Percentiles rank a stretch among this genome's conserved stretches.
Evolutionary conservation across 2,329 filamentous ascomycete species (phyloP).

Genomic region (Bipolaris victoriae): DNA sequence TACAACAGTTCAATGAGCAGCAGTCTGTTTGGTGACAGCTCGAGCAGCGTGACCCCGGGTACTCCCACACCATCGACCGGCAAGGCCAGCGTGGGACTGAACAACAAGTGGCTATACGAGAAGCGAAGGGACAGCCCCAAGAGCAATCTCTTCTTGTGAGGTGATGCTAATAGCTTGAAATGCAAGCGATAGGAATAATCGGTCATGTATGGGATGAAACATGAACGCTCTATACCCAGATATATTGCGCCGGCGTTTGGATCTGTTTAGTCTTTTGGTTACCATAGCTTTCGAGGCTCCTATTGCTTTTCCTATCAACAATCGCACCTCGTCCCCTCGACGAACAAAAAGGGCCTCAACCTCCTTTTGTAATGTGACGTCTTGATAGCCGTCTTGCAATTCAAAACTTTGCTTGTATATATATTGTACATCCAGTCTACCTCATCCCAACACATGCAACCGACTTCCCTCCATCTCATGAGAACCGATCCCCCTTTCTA

Average conservation of each 20-base stretch:
- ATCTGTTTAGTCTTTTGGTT: background rate
- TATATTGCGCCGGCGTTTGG: constrained; percentile 37
- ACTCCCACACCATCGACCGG: constrained; percentile 68
- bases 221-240: constrained; percentile 42
- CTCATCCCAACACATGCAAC: background rate
- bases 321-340: constrained; percentile 4
- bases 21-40: constrained; percentile 42
- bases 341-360: constrained; percentile 20
- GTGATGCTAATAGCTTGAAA: background rate
- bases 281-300: constrained; percentile 5
- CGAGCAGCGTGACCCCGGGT: constrained; percentile 58
- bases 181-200: constrained; percentile 1
- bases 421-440: background rate
- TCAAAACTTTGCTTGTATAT: background rate
- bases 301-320: background rate
- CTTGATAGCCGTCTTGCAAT: background rate
- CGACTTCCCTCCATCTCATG: constrained; percentile 21
- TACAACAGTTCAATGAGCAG: constrained; percentile 59
- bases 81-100: constrained; percentile 76
- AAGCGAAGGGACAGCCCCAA: constrained; percentile 66
- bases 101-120: constrained; percentile 95
- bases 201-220: constrained; percentile 10
- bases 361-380: constrained; percentile 2
- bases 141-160: constrained; percentile 40
- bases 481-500: constrained; percentile 84